phyloP scores from a whole-genome alignment of 768 basidiomycete species.

The Phanerochaete sordida region DNA sequence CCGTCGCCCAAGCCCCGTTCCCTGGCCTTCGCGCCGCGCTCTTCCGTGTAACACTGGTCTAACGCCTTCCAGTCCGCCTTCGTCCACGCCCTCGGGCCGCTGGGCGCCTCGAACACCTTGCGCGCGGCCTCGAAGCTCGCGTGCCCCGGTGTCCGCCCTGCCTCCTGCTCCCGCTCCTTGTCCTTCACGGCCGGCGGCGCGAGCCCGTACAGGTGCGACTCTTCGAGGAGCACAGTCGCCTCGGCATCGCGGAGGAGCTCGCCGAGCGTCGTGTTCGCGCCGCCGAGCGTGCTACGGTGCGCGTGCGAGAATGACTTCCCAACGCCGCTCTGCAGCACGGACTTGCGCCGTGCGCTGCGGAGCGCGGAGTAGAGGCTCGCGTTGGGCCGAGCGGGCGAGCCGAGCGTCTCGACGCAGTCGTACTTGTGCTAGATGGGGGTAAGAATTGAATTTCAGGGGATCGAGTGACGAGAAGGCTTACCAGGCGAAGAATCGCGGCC shows the following conservation, averaged over 20 bases:
- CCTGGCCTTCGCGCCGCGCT: constrained; percentile 46
- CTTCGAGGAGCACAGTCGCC: constrained; percentile 30
- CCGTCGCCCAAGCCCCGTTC: constrained; percentile 17
- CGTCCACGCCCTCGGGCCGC: constrained; percentile 46
- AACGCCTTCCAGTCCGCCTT: constrained; percentile 79
- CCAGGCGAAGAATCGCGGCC: constrained; percentile 90
- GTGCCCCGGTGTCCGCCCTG: constrained; percentile 4
- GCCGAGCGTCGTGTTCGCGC: constrained; percentile 50
- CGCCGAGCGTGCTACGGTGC: constrained; percentile 32
- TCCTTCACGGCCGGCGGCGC: not conserved
- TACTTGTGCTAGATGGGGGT: constrained; percentile 66
- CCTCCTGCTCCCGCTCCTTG: too few species aligned
- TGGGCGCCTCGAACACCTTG: not conserved
- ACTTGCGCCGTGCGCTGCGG: constrained; percentile 32
- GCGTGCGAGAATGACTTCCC: constrained; percentile 22
- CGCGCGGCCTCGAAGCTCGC: not conserved
- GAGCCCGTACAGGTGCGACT: constrained; percentile 8
- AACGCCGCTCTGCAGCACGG: constrained; percentile 28
- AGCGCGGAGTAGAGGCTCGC: constrained; percentile 15
- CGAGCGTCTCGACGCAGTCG: constrained; percentile 67
- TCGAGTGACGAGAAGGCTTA: constrained; percentile 30
- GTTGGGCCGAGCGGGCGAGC: constrained; percentile 15
- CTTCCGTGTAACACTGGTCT: constrained; percentile 76
- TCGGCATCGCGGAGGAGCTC: constrained; percentile 61
- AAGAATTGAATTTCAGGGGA: constrained; percentile 2